Evolutionary conservation across 352 stramenopile genomes (phyloP).

Genomic region (Elongisporangium undulatum): DNA sequence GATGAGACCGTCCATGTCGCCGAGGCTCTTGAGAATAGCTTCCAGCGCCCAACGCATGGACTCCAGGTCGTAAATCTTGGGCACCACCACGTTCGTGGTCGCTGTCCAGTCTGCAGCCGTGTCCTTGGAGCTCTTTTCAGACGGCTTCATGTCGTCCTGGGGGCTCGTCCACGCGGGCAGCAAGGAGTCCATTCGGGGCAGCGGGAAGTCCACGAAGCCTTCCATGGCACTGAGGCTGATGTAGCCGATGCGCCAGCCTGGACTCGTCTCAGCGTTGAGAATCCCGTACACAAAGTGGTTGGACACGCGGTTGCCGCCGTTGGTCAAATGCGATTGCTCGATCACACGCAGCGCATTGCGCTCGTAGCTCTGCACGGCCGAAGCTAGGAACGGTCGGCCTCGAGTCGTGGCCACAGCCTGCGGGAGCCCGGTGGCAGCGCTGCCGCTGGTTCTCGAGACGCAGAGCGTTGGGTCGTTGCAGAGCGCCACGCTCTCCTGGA

Average conservation of each 20-base stretch:
- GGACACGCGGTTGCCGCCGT: conserved; percentile 41
- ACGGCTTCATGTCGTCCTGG: conserved; percentile 10
- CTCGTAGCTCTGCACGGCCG: conserved; percentile 28
- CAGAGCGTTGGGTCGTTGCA: conserved; percentile 65
- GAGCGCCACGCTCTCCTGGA: conserved; percentile 68
- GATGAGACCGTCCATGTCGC: conserved; percentile 66
- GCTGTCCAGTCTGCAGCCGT: not conserved
- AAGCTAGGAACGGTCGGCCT: conserved; percentile 26
- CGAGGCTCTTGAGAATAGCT: conserved; percentile 59
- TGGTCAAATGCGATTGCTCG: conserved; percentile 48
- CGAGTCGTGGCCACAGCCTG: conserved; percentile 18
- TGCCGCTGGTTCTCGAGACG: conserved; percentile 23
- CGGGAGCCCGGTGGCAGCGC: not conserved
- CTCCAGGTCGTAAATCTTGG: conserved; percentile 83
- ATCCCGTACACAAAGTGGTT: conserved; percentile 74
- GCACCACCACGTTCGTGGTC: conserved; percentile 28
- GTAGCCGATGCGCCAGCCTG: conserved; percentile 78
- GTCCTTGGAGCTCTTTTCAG: conserved; percentile 14
- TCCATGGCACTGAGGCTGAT: conserved; percentile 64
- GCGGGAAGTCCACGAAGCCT: conserved; percentile 76
- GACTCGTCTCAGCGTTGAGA: conserved; percentile 65
- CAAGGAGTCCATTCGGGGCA: conserved; percentile 56
- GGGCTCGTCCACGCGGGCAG: conserved; percentile 38
- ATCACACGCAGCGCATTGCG: conserved; percentile 35
- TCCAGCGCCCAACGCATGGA: conserved; percentile 86